A percentile compares a stretch with the other conserved stretches of the same genome.
These are phyloP conservation scores for Cardiospermum halicacabum DNA, from an alignment of 345 rosid genomes.

Conservation along the genomic window DNA sequence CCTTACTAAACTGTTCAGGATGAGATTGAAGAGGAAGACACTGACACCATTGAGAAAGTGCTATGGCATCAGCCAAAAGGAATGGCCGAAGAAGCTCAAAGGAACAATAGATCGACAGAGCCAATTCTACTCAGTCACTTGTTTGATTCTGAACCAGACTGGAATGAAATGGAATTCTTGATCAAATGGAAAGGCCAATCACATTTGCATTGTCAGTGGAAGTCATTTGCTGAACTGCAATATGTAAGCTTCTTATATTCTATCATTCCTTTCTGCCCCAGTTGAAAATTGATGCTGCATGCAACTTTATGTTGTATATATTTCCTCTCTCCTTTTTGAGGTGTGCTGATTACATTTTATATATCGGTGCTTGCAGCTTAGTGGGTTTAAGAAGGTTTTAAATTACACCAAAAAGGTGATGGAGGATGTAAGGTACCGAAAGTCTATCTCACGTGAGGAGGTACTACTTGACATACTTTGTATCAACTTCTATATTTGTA, in stretches of 20 bases:
- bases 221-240: conserved; percentile 72
- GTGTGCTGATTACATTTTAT: background rate
- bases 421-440: conserved; percentile 82
- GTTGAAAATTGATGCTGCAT: background rate
- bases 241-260: conserved; percentile 45
- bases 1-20: conserved; percentile 43
- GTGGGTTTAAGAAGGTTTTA: conserved; percentile 93
- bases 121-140: conserved; percentile 70
- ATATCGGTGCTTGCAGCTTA: conserved; percentile 57
- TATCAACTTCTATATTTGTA: background rate
- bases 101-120: conserved; percentile 54
- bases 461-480: conserved; percentile 31
- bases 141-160: conserved; percentile 76
- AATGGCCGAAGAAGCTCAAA: conserved; percentile 63
- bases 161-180: conserved; percentile 88
- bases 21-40: conserved; percentile 93
- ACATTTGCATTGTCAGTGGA: conserved; percentile 98
- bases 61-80: conserved; percentile 97
- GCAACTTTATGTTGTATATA: background rate
- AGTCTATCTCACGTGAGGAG: conserved; percentile 86
- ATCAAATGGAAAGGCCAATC: conserved; percentile 99
- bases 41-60: conserved; percentile 90
- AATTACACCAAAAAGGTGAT: conserved; percentile 86
- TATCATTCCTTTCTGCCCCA: background rate
- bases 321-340: conserved; percentile 4